phyloP scores from a whole-genome alignment of 139 green algal species.

The Chlamydomonas sphaeroides region DNA sequence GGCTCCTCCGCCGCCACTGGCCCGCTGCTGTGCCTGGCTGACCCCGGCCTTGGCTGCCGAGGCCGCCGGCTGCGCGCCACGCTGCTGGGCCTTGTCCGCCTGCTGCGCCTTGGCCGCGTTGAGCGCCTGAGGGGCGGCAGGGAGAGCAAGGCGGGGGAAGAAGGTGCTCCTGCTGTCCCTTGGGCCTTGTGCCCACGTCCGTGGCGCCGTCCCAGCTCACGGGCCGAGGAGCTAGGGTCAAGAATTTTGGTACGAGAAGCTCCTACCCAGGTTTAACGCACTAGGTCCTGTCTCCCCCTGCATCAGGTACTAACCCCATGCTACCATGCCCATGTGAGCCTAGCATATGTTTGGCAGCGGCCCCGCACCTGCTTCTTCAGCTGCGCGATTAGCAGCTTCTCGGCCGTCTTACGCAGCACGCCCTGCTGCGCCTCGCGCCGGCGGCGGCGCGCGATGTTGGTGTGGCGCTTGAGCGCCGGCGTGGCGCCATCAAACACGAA shows the following conservation, averaged over 20 bases:
- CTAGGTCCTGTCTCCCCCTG: background rate
- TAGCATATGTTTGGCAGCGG: background rate
- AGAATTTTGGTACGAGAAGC: no score
- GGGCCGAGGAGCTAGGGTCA: no score
- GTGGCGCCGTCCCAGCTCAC: no score
- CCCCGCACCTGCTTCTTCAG: constrained; percentile 73
- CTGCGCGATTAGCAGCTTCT: constrained; percentile 94
- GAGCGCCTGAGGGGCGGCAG: no score
- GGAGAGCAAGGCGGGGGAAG: no score
- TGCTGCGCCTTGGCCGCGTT: constrained; percentile 6
- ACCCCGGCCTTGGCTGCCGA: background rate
- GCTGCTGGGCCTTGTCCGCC: constrained; percentile 8
- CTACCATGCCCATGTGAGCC: no score
- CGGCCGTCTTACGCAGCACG: constrained; percentile 81
- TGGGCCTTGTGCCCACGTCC: no score
- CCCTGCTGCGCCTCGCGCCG: constrained; percentile 81
- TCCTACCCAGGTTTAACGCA: background rate
- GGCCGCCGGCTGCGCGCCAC: background rate
- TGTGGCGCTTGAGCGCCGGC: constrained; percentile 92
- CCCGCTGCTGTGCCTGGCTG: background rate
- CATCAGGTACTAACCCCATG: no score
- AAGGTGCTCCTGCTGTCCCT: no score
- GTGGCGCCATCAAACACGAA: constrained; percentile 99
- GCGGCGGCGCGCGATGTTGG: constrained; percentile 72
- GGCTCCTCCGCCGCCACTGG: background rate